These are phyloP conservation scores for Symbiodinium pilosum DNA, from an alignment of 73 alveolate genomes.

Conservation along the genomic window DNA sequence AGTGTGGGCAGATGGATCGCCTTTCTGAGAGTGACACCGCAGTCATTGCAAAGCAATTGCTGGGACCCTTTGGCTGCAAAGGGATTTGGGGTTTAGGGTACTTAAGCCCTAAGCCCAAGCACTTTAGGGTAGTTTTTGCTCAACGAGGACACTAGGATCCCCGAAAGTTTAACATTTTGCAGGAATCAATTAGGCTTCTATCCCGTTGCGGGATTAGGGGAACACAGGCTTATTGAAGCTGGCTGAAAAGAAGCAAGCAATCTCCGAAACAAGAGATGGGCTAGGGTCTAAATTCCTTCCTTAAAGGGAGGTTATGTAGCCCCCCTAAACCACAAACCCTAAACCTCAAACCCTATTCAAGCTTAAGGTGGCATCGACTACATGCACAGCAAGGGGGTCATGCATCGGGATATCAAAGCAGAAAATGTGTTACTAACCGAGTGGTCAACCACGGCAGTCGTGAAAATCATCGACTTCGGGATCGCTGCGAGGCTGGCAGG, in stretches of 20 bases:
- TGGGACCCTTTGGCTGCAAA: slow-evolving; percentile 12
- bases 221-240: too few relatives aligned
- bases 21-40: slow-evolving; percentile 85
- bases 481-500: slow-evolving; percentile 53
- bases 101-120: neutral
- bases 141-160: too few relatives aligned
- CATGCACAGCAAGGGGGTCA: slow-evolving; percentile 92
- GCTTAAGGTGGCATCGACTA: slow-evolving; percentile 79
- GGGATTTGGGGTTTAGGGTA: too few relatives aligned
- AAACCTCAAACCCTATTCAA: too few relatives aligned
- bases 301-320: neutral
- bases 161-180: neutral
- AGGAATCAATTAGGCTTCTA: too few relatives aligned
- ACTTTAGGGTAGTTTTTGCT: neutral
- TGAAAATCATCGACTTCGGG: slow-evolving; percentile 89
- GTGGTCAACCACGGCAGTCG: slow-evolving; percentile 88
- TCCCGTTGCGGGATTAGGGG: too few relatives aligned
- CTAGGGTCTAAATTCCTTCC: neutral
- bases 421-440: slow-evolving; percentile 79
- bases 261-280: neutral
- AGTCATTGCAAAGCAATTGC: slow-evolving; percentile 88
- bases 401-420: slow-evolving; percentile 93
- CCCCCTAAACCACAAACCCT: too few relatives aligned
- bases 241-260: too few relatives aligned
- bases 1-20: slow-evolving; percentile 58